Percentiles rank a stretch among this genome's conserved stretches.
phyloP scores from a whole-genome alignment of 1,284 basidiomycete genomes.

The Austroboletus niveus region DNA sequence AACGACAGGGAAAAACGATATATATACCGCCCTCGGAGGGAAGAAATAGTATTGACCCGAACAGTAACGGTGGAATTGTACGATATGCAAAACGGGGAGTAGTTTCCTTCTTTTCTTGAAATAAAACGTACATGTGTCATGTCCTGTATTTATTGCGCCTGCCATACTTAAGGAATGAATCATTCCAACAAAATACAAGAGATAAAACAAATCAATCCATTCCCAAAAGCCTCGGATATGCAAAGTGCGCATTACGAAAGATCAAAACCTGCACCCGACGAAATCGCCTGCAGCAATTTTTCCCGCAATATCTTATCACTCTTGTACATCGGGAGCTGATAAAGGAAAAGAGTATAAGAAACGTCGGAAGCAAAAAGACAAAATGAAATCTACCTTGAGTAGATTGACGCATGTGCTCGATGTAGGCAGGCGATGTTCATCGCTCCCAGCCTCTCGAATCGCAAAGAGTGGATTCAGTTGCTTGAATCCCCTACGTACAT shows the following conservation, averaged over 20 bases:
- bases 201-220: too few species aligned
- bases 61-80: too few species aligned
- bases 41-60: constrained; percentile 10
- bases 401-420: constrained; percentile 86
- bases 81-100: too few species aligned
- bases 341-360: neutral
- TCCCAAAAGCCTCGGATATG: neutral
- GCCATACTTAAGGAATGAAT: too few species aligned
- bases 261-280: constrained; percentile 85
- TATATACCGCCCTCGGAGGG: constrained; percentile 33
- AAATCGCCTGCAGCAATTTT: constrained; percentile 87
- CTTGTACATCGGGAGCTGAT: constrained; percentile 66
- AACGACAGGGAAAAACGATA: constrained; percentile 23
- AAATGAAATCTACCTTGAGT: constrained; percentile 55
- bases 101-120: too few species aligned
- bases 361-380: neutral
- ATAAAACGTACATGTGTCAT: too few species aligned
- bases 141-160: too few species aligned
- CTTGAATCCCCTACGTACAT: constrained; percentile 69
- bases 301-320: constrained; percentile 61
- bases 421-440: constrained; percentile 77
- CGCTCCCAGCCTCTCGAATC: constrained; percentile 75
- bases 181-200: too few species aligned
- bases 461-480: constrained; percentile 84
- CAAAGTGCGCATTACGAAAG: constrained; percentile 52